Conservation (phyloP, 495 filamentous ascomycete genomes). For the Glutinoglossum americanum region DNA sequence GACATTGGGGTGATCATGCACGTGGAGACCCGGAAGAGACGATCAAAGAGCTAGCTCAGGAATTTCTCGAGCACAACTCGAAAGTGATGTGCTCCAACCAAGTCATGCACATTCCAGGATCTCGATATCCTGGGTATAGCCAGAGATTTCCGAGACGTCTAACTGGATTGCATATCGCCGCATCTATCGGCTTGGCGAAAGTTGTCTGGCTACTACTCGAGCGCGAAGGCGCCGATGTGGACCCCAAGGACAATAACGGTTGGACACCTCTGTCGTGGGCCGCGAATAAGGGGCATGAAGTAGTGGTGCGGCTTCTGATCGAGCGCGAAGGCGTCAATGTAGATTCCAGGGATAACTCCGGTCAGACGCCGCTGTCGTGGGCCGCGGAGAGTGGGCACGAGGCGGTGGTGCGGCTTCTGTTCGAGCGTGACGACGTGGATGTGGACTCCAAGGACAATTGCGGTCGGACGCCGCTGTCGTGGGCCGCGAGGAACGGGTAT, state of each 20-base stretch:
- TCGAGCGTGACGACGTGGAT: no score
- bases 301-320: no score
- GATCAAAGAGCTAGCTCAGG: not conserved
- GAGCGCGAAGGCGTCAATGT: no score
- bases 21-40: not conserved
- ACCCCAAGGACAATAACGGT: not conserved
- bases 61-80: not conserved
- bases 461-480: no score
- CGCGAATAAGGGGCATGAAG: no score
- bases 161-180: not conserved
- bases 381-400: no score
- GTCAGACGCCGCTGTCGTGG: no score
- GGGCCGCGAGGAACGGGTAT: no score
- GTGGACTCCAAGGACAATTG: no score
- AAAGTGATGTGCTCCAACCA: not conserved
- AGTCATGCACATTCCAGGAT: not conserved
- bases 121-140: not conserved
- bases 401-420: no score
- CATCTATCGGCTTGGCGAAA: not conserved
- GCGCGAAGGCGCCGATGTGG: not conserved
- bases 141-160: not conserved
- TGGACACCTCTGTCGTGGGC: no score
- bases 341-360: no score
- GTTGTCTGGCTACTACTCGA: not conserved
- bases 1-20: conserved; percentile 25